phyloP scores from a whole-genome alignment of 2,329 filamentous ascomycete genomes.

The Colletotrichum cereale region DNA sequence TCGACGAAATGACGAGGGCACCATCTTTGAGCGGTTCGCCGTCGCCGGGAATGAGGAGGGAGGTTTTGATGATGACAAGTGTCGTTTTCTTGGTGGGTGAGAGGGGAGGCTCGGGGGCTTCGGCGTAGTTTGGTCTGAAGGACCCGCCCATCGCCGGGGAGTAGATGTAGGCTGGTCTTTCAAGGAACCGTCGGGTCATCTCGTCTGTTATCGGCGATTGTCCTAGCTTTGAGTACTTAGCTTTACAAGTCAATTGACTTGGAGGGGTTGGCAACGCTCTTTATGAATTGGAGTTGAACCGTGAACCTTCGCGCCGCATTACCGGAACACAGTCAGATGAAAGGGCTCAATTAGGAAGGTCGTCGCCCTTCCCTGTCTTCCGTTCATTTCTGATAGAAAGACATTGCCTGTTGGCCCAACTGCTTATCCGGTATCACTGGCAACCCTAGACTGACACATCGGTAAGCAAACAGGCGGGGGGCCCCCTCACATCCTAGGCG shows the following conservation, averaged over 20 bases:
- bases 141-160: conserved; percentile 48
- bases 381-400: neutral
- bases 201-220: neutral
- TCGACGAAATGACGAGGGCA: conserved; percentile 54
- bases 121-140: conserved; percentile 38
- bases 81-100: conserved; percentile 44
- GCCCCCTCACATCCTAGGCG: too few species aligned
- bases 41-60: conserved; percentile 61
- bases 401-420: neutral
- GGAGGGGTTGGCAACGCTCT: too few species aligned
- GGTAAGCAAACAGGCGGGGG: too few species aligned
- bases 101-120: neutral
- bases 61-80: conserved; percentile 45
- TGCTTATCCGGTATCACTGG: neutral
- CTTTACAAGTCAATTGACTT: neutral
- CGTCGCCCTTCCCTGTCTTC: neutral
- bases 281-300: neutral
- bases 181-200: conserved; percentile 28
- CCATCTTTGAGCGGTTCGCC: conserved; percentile 56
- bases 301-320: neutral
- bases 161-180: conserved; percentile 41
- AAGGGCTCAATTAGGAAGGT: conserved; percentile 2
- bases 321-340: neutral
- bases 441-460: neutral
- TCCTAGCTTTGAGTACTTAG: neutral